Evolutionary conservation across 768 basidiomycete genomes (phyloP), one percentile per base, ranked within the genome.

Genomic region (Russula virescens): DNA sequence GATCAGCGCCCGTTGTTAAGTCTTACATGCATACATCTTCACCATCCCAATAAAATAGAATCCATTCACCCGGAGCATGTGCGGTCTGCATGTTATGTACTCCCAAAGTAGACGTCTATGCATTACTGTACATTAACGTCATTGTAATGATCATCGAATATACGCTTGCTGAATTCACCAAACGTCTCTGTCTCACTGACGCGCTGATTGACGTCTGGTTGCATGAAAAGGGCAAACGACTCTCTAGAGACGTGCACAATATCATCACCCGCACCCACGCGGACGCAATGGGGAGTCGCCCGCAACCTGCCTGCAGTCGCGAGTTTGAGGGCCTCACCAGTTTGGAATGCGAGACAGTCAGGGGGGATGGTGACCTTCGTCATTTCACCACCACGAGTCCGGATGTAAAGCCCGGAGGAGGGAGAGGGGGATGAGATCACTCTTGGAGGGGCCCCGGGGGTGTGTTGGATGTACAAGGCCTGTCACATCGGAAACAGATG

Each of bases 231-330:
- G 11, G 89, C 91, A 69, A 93, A 91, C 0, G 97, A 98, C 73
- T 98, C 94, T 56, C 96, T 79, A 5, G 82, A 84, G 26, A 94
- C 80, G 26, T 74, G 75, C 10, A 80, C 80, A 14, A 75, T 72
- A 18, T 77, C 75, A 55, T 73, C 62, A 42, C 75, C 76, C 4
- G 73, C 73, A 7, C 87, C 91, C 6, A 92, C 86, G 63, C 87
- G 83, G 47, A 98, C 96, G 67, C 91, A 97, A 68, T 98, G 96
- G 14, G 96, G 96, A 0, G 97, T 99, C 0, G 97, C 97, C 47
- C 87, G 83, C 18, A 99, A 79, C 59, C 80, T 83, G 16, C 86
- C 84, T 11, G 80, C 84, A 1, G 96, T 98, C 25, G 95, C 87
- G 25, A 98, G 78, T 72, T 97, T 87, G 23, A 99, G 82, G 10